Evolutionary conservation across 2,329 filamentous ascomycete species (phyloP).

Genomic region (Nemania sp.): DNA sequence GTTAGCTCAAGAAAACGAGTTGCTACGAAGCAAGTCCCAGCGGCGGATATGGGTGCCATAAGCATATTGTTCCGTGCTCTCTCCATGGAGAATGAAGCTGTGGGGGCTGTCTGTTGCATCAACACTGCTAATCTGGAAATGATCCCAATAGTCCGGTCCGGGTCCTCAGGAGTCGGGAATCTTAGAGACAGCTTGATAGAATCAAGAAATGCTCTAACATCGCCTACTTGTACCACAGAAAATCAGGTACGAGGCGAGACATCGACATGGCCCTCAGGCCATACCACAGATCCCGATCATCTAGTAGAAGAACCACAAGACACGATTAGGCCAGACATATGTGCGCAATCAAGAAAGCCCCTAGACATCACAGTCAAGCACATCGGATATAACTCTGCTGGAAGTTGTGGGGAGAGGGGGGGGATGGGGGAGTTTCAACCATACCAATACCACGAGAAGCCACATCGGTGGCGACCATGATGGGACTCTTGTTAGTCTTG

Average conservation of each 20-base stretch:
- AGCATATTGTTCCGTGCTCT: constrained; percentile 55
- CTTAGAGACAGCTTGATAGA: constrained; percentile 69
- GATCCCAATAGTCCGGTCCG: constrained; percentile 53
- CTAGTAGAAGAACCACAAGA: constrained; percentile 80
- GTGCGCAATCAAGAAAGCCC: constrained; percentile 86
- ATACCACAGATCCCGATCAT: constrained; percentile 83
- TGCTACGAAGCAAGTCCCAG: constrained; percentile 65
- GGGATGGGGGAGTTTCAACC: constrained; percentile 64
- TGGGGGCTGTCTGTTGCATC: constrained; percentile 64
- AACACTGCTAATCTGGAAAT: constrained; percentile 57
- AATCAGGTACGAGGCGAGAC: constrained; percentile 72
- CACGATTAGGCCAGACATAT: constrained; percentile 86
- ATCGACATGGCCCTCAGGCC: constrained; percentile 72
- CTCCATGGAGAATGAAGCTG: constrained; percentile 52
- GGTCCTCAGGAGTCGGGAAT: constrained; percentile 61
- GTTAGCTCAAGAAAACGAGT: constrained; percentile 75
- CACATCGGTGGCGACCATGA: constrained; percentile 99
- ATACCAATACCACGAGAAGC: constrained; percentile 99
- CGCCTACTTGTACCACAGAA: constrained; percentile 70
- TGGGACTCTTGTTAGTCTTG: constrained; percentile 98
- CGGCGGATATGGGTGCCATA: constrained; percentile 53
- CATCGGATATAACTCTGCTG: constrained; percentile 62
- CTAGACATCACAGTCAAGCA: constrained; percentile 93
- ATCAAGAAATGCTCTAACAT: constrained; percentile 78
- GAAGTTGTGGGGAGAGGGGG: constrained; percentile 54